Percentiles rank a stretch among this genome's conserved stretches.
Conservation (phyloP, 306 rosid species). For the Glycine soja region DNA sequence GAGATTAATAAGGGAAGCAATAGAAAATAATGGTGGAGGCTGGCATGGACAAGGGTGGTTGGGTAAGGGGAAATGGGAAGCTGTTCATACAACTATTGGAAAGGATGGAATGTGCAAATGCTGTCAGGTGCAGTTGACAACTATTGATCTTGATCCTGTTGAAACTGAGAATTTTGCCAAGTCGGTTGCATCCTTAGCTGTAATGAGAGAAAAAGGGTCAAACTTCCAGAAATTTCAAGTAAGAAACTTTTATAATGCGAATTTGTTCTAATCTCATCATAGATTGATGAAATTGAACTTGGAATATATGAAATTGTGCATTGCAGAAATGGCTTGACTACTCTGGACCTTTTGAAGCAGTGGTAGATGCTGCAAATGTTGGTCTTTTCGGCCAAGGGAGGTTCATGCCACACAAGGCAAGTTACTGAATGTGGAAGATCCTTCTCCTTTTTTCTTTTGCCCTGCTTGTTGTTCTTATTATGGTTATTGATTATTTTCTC, state of each 20-base stretch:
- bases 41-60: conserved; percentile 99
- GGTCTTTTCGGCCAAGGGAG: conserved; percentile 78
- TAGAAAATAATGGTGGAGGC: conserved; percentile 89
- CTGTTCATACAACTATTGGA: conserved; percentile 63
- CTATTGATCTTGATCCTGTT: conserved; percentile 88
- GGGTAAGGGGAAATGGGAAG: conserved; percentile 87
- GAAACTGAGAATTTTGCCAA: conserved; percentile 89
- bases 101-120: conserved; percentile 81
- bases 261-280: conserved; percentile 36
- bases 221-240: conserved; percentile 91
- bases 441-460: neutral
- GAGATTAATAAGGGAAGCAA: conserved; percentile 58
- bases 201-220: conserved; percentile 67
- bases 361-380: conserved; percentile 93
- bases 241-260: conserved; percentile 47
- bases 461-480: conserved; percentile 15
- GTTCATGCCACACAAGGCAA: conserved; percentile 82
- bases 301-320: conserved; percentile 34
- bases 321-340: conserved; percentile 92
- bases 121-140: conserved; percentile 73
- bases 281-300: conserved; percentile 27
- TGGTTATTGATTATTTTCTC: conserved; percentile 28
- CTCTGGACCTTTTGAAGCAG: conserved; percentile 94
- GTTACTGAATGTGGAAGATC: conserved; percentile 47
- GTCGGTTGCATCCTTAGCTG: conserved; percentile 85